Evolutionary conservation across 331 rosid species (phyloP).

Genomic region (Cucumis variabilis): DNA sequence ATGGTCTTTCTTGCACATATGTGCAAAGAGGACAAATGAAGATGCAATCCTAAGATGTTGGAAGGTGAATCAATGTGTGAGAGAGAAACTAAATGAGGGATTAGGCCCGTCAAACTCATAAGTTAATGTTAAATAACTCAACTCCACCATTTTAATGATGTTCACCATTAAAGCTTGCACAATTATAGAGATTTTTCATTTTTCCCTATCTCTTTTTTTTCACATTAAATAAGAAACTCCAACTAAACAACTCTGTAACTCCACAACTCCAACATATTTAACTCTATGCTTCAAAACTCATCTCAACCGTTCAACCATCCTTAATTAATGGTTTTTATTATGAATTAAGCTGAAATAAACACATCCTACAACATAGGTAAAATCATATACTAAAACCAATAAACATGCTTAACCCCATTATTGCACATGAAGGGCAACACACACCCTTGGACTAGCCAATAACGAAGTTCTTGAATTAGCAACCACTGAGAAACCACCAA

Average conservation of each 20-base stretch:
- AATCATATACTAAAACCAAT: background rate
- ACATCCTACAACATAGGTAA: background rate
- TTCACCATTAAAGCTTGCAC: too few species aligned
- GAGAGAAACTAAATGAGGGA: background rate
- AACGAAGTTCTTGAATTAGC: constrained; percentile 81
- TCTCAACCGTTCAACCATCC: too few species aligned
- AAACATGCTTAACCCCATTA: background rate
- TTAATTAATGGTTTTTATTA: background rate
- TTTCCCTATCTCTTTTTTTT: too few species aligned
- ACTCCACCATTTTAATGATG: too few species aligned
- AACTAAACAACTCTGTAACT: too few species aligned
- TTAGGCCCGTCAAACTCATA: too few species aligned
- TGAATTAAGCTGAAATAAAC: background rate
- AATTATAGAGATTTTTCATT: too few species aligned
- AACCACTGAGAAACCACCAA: constrained; percentile 62
- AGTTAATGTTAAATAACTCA: too few species aligned
- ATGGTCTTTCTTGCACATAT: background rate
- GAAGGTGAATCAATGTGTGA: background rate
- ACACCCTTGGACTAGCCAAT: constrained; percentile 76
- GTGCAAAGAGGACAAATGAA: background rate
- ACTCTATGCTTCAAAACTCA: too few species aligned
- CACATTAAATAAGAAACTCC: too few species aligned
- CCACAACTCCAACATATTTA: too few species aligned
- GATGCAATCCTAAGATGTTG: background rate
- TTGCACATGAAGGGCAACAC: constrained; percentile 3